phyloP scores from a whole-genome alignment of 495 filamentous ascomycete species.

The Hyaloscypha hepaticicola region DNA sequence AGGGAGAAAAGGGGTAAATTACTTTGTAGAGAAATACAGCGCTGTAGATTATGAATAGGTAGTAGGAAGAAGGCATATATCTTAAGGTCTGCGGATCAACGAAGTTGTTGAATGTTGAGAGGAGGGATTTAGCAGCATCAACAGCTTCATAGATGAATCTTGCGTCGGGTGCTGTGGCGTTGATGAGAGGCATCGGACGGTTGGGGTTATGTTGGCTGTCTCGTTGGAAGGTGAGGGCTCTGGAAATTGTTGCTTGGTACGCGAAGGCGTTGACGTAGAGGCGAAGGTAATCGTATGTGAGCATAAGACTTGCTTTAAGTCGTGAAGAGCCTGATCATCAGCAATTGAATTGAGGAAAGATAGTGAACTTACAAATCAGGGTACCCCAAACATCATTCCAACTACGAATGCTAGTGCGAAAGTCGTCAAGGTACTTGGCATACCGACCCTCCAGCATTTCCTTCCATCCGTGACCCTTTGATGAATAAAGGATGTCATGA shows the following conservation, averaged over 20 bases:
- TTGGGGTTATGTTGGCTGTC: conserved; percentile 46
- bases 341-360: neutral
- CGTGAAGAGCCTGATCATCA: conserved; percentile 47
- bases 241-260: conserved; percentile 64
- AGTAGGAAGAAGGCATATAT: conserved; percentile 60
- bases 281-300: conserved; percentile 63
- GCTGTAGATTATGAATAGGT: conserved; percentile 48
- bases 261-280: conserved; percentile 68
- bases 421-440: conserved; percentile 57
- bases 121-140: conserved; percentile 60
- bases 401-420: conserved; percentile 57
- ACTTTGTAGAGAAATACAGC: conserved; percentile 34
- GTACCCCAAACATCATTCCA: conserved; percentile 66
- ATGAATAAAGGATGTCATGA: conserved; percentile 64
- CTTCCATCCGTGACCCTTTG: conserved; percentile 61
- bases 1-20: neutral
- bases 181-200: conserved; percentile 28
- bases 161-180: conserved; percentile 57
- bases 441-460: conserved; percentile 66
- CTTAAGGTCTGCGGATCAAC: conserved; percentile 55
- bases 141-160: conserved; percentile 62
- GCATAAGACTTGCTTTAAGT: conserved; percentile 55
- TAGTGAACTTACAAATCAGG: conserved; percentile 46
- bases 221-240: conserved; percentile 47
- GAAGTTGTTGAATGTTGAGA: conserved; percentile 54